Conservation (phyloP, 2,329 filamentous ascomycete genomes). For the Arthrobotrys sphaeroides region DNA sequence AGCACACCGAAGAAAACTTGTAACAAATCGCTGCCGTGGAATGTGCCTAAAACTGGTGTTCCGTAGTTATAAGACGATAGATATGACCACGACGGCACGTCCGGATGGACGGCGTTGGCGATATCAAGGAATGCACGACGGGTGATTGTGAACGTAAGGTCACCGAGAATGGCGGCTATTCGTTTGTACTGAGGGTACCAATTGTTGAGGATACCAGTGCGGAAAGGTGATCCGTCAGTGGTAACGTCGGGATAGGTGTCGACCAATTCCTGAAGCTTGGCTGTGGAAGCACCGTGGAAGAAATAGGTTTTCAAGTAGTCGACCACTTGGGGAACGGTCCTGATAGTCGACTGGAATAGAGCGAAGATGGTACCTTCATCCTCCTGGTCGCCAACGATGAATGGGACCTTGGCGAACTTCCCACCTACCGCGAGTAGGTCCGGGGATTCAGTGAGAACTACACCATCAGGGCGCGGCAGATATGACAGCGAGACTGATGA, state of each 20-base stretch:
- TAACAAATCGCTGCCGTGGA: constrained; percentile 76
- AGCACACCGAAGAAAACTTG: constrained; percentile 74
- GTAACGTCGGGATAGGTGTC: constrained; percentile 70
- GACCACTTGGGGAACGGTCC: constrained; percentile 68
- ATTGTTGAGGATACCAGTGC: constrained; percentile 74
- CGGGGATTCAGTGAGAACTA: constrained; percentile 73
- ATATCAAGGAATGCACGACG: constrained; percentile 73
- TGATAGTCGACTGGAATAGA: constrained; percentile 75
- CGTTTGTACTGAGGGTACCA: constrained; percentile 73
- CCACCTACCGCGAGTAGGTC: constrained; percentile 72
- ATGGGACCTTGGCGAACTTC: constrained; percentile 71
- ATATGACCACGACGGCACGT: constrained; percentile 77
- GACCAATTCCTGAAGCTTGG: constrained; percentile 69
- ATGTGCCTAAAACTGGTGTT: constrained; percentile 77
- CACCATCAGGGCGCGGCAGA: constrained; percentile 67
- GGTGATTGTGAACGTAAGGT: constrained; percentile 68
- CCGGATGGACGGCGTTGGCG: constrained; percentile 65
- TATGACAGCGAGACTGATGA: constrained; percentile 69
- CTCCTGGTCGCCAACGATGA: constrained; percentile 72
- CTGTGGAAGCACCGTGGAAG: constrained; percentile 68
- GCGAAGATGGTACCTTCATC: constrained; percentile 75
- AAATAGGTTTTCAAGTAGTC: constrained; percentile 71
- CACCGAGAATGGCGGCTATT: constrained; percentile 67
- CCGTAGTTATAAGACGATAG: constrained; percentile 76
- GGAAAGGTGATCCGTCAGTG: constrained; percentile 74